phyloP scores from a whole-genome alignment of 768 basidiomycete species.

The Gymnopilus junonius region DNA sequence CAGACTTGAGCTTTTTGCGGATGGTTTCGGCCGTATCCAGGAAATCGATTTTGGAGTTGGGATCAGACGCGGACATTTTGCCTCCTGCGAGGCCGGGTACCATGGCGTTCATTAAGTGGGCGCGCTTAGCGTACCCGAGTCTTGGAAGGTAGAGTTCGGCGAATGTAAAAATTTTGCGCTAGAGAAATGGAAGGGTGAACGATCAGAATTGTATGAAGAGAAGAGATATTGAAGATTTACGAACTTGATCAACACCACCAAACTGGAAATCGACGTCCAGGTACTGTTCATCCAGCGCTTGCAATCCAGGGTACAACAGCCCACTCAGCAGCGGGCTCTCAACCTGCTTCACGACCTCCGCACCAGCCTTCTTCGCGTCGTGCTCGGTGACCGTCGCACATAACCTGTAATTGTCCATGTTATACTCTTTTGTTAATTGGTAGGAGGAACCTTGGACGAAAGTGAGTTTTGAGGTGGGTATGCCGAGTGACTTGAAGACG shows the following conservation, averaged over 20 bases:
- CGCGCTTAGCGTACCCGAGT: constrained; percentile 91
- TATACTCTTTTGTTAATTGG: constrained; percentile 92
- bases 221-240: constrained; percentile 19
- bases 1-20: constrained; percentile 87
- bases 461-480: constrained; percentile 80
- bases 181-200: background rate
- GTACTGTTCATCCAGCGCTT: constrained; percentile 98
- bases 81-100: constrained; percentile 93
- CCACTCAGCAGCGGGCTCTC: constrained; percentile 91
- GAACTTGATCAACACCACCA: constrained; percentile 94
- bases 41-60: constrained; percentile 98
- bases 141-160: constrained; percentile 94
- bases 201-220: background rate
- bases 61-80: constrained; percentile 98
- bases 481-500: constrained; percentile 87
- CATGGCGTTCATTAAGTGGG: constrained; percentile 98
- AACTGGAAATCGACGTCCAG: constrained; percentile 97
- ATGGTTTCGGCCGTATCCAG: constrained; percentile 85
- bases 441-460: constrained; percentile 93
- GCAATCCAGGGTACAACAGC: constrained; percentile 93
- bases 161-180: constrained; percentile 99
- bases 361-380: constrained; percentile 97
- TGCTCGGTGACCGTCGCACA: constrained; percentile 93
- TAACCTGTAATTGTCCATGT: constrained; percentile 91
- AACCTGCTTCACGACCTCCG: constrained; percentile 98